Conservation (phyloP, 2,329 filamentous ascomycete species). For the Colletotrichum lindemuthianum region DNA sequence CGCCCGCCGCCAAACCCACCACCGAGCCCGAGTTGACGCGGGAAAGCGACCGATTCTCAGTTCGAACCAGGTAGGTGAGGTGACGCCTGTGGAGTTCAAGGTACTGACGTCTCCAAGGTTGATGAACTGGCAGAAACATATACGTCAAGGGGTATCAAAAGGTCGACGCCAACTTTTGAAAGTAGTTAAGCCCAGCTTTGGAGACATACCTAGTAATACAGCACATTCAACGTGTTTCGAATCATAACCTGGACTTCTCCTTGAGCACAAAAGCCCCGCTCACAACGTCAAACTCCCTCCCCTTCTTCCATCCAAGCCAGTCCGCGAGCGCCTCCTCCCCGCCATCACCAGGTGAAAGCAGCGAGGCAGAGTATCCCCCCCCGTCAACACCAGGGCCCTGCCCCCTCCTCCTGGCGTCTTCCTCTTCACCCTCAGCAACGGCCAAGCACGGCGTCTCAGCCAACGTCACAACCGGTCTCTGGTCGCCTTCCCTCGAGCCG, state of each 20-base stretch:
- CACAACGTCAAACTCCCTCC: constrained; percentile 74
- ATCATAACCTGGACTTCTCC: constrained; percentile 46
- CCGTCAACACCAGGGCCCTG: constrained; percentile 74
- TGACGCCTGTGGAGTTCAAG: no score
- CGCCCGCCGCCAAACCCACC: constrained; percentile 49
- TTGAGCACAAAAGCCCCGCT: constrained; percentile 69
- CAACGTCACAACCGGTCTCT: constrained; percentile 76
- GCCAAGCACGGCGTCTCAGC: constrained; percentile 75
- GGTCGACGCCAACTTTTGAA: no score
- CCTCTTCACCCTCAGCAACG: constrained; percentile 58
- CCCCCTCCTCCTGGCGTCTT: constrained; percentile 59
- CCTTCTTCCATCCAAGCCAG: constrained; percentile 84
- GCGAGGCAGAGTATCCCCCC: constrained; percentile 70
- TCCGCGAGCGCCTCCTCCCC: constrained; percentile 74
- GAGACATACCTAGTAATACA: not conserved
- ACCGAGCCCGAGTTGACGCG: constrained; percentile 44
- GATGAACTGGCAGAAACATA: no score
- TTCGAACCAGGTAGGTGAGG: no score
- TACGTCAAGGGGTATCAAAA: no score
- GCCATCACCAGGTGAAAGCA: constrained; percentile 73
- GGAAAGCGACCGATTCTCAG: no score
- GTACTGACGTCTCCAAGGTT: no score
- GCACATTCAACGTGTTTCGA: not conserved
- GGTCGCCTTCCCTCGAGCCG: constrained; percentile 68
- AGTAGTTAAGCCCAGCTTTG: no score